Conservation (phyloP, 2,329 filamentous ascomycete species). For the Dothidotthia symphoricarpi region DNA sequence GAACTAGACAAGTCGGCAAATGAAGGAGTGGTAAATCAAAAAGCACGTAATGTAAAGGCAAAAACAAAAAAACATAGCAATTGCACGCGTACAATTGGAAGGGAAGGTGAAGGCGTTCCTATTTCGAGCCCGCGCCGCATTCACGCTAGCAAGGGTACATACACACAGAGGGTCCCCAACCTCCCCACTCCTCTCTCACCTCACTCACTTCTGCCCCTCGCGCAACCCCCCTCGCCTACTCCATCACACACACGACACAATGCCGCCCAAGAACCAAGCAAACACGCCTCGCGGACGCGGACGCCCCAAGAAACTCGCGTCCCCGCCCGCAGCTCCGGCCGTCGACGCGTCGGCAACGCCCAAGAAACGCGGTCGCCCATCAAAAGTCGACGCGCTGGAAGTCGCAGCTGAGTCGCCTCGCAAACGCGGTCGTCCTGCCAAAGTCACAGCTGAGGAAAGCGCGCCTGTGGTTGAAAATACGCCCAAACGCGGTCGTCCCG, state of each 20-base stretch:
- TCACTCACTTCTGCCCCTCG: neutral
- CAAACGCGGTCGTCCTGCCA: conserved; percentile 24
- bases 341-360: conserved; percentile 5
- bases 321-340: conserved; percentile 3
- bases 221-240: neutral
- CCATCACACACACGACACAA: conserved; percentile 1
- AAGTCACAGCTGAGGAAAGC: conserved; percentile 8
- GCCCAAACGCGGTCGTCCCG: conserved; percentile 16
- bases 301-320: conserved; percentile 13
- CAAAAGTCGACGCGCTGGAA: conserved; percentile 6
- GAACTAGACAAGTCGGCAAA: too few relatives aligned
- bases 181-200: too few relatives aligned
- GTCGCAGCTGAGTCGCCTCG: conserved; percentile 11
- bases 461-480: conserved; percentile 8
- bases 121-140: too few relatives aligned
- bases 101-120: too few relatives aligned
- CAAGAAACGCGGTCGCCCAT: conserved; percentile 20
- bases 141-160: too few relatives aligned
- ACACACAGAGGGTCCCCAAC: too few relatives aligned
- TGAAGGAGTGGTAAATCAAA: too few relatives aligned
- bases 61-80: too few relatives aligned
- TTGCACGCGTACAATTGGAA: too few relatives aligned
- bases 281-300: conserved; percentile 9
- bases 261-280: conserved; percentile 15
- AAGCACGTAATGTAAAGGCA: too few relatives aligned